Conservation (phyloP, 2,329 filamentous ascomycete species). For the Simplicillium sp. region DNA sequence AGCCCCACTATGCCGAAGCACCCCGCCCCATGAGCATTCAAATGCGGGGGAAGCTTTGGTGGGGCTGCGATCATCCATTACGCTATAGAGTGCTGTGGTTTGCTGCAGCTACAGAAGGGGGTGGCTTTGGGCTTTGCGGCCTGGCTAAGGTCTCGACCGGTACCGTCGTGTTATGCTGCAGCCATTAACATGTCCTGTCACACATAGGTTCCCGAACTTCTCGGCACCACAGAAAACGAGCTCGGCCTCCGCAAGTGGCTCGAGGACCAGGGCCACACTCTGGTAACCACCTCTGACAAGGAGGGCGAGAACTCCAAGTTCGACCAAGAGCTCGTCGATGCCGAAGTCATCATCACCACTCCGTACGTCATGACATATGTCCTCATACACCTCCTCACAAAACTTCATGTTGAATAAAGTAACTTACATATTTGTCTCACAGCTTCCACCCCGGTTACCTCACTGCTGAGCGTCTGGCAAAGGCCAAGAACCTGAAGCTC, state of each 20-base stretch:
- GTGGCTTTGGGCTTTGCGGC: too few relatives aligned
- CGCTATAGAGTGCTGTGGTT: neutral
- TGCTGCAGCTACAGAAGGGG: neutral
- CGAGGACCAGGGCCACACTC: conserved; percentile 90
- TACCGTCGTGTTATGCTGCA: neutral
- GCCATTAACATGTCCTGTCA: conserved; percentile 1
- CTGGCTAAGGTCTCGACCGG: too few relatives aligned
- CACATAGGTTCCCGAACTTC: conserved; percentile 61
- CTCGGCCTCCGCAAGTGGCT: conserved; percentile 96
- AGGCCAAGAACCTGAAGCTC: conserved; percentile 98
- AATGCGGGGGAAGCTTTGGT: neutral
- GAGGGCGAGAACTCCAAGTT: conserved; percentile 89
- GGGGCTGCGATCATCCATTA: neutral
- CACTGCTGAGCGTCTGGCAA: conserved; percentile 88
- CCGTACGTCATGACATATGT: conserved; percentile 47
- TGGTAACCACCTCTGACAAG: conserved; percentile 97
- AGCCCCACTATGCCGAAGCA: neutral
- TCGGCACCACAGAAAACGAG: conserved; percentile 97
- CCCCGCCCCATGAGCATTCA: neutral
- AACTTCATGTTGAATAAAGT: neutral
- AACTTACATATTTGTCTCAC: conserved; percentile 1
- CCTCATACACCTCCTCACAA: neutral
- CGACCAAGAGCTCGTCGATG: conserved; percentile 90
- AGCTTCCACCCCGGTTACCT: conserved; percentile 99
- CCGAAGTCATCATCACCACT: conserved; percentile 98